A percentile compares a stretch with the other conserved stretches of the same genome.
phyloP scores from a whole-genome alignment of 2,329 filamentous ascomycete genomes.

The Dothideomycetes sp. region DNA sequence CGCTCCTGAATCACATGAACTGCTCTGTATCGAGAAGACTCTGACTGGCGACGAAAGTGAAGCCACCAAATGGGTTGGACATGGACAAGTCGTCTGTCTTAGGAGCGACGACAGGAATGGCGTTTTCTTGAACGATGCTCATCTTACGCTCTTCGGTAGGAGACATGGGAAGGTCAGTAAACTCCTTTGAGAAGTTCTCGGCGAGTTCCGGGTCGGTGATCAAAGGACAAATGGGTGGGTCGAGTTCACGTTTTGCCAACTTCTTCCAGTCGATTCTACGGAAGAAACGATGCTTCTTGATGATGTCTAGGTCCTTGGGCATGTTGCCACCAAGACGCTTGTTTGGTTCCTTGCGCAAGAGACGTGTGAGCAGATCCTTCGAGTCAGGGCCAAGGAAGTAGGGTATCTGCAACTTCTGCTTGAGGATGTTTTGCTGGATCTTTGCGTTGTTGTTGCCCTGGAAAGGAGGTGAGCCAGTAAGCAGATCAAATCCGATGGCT shows the following conservation, averaged over 20 bases:
- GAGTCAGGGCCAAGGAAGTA: conserved; percentile 88
- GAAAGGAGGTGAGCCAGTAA: conserved; percentile 89
- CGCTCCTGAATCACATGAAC: conserved; percentile 19
- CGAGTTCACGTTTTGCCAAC: conserved; percentile 70
- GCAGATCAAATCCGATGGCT: conserved; percentile 80
- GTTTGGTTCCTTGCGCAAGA: conserved; percentile 82
- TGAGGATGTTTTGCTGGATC: conserved; percentile 91
- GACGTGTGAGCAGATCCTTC: conserved; percentile 82
- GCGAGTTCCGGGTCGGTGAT: conserved; percentile 93
- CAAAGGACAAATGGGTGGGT: conserved; percentile 82
- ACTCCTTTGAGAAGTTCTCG: conserved; percentile 92
- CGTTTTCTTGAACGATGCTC: conserved; percentile 15
- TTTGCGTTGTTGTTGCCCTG: conserved; percentile 84
- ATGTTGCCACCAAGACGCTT: conserved; percentile 85
- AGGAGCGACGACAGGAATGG: conserved; percentile 16
- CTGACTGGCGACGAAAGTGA: conserved; percentile 45
- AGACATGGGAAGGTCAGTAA: conserved; percentile 76
- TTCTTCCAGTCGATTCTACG: conserved; percentile 91
- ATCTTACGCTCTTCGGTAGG: conserved; percentile 45
- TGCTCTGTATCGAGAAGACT: conserved; percentile 37
- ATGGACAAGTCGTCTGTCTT: not conserved
- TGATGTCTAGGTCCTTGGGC: conserved; percentile 73
- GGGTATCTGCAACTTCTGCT: conserved; percentile 78
- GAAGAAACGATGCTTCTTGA: conserved; percentile 95
- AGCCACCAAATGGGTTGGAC: conserved; percentile 43